Evolutionary conservation across 2,329 filamentous ascomycete genomes (phyloP), one percentile per base, ranked within the genome.

Genomic region (Orbilia javanica): DNA sequence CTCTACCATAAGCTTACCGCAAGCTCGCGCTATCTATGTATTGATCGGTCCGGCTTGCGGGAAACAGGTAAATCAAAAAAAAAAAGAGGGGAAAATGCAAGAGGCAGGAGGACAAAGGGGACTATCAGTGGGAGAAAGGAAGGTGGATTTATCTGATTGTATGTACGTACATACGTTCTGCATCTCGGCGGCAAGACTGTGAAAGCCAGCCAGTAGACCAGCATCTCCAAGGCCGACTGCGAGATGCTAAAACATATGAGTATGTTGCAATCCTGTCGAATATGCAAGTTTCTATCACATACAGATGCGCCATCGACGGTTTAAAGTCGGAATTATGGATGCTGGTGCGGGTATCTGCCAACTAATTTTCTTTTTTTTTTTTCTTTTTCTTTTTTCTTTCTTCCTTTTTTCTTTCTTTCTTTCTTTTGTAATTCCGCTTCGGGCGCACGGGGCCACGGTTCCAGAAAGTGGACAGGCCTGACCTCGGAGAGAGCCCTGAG

Each of bases 111-210:
- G 22, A 50, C 22, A 22, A 50, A 50, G 10, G 22, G 46, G 15
- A 13, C 25, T 10, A 11, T 25, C 11, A 63, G 48, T 29, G 63
- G 25, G 20, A 57, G 48, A 71, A 25, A 5, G 55, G 46, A 62
- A 63, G 57, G 57, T 34, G 42, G 36, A 42, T 39, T 42, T 50
- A 29, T 57, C 57, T 53, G 31, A 57, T 55, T 20, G n/a, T n/a
- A n/a, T n/a, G n/a, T n/a, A n/a, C n/a, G n/a, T n/a, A n/a, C n/a
- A n/a, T 20, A 18, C 25, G 20, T 6, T 25, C 48, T 60, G 46
- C 68, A 72, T 18, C 27, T 66, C 60, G 36, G 62, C 69, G 69
- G 69, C 48, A 66, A 48, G 60, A 34, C 36, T 25, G 18, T 52
- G 60, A 53, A 15, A 46, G 50, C 55, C 13, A 29, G 67, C 13